These are phyloP conservation scores for Ceratopteris richardii DNA, from an alignment of 75 land plant genomes.

Conservation along the genomic window DNA sequence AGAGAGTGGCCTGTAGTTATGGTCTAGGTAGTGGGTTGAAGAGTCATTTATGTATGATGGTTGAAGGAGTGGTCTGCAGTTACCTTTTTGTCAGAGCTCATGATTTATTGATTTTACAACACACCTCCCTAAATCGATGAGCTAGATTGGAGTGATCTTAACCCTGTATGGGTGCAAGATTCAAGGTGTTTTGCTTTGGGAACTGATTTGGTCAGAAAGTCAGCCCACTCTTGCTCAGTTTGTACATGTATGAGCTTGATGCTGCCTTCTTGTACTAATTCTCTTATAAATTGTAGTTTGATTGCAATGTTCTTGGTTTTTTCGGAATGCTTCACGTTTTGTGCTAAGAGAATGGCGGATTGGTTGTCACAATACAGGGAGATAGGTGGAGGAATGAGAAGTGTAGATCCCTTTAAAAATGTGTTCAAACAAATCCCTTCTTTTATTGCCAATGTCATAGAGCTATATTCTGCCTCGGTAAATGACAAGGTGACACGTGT, in stretches of 20 bases:
- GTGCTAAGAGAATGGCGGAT: conserved; percentile 1
- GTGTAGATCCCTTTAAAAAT: not conserved
- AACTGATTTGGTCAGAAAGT: conserved; percentile 8
- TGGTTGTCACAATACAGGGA: conserved; percentile 4
- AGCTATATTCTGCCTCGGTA: not conserved
- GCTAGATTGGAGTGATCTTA: not conserved
- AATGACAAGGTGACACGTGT: not conserved
- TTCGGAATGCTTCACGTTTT: conserved; percentile 4
- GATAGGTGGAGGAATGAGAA: not conserved
- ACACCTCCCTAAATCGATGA: not conserved
- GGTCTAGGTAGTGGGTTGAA: too few species aligned
- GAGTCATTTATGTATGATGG: too few species aligned
- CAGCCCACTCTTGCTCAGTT: conserved; percentile 3
- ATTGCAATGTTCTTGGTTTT: conserved; percentile 5
- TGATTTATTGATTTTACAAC: not conserved
- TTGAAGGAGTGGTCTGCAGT: too few species aligned
- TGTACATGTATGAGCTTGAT: not conserved
- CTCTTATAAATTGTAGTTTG: conserved; percentile 3
- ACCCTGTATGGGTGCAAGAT: not conserved
- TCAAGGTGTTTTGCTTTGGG: not conserved
- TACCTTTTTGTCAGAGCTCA: too few species aligned
- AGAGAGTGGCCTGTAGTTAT: too few species aligned
- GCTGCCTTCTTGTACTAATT: not conserved
- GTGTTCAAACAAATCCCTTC: conserved; percentile 1
- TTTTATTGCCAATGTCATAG: not conserved